phyloP scores from a whole-genome alignment of 352 stramenopile genomes.

The Thraustotheca clavata region DNA sequence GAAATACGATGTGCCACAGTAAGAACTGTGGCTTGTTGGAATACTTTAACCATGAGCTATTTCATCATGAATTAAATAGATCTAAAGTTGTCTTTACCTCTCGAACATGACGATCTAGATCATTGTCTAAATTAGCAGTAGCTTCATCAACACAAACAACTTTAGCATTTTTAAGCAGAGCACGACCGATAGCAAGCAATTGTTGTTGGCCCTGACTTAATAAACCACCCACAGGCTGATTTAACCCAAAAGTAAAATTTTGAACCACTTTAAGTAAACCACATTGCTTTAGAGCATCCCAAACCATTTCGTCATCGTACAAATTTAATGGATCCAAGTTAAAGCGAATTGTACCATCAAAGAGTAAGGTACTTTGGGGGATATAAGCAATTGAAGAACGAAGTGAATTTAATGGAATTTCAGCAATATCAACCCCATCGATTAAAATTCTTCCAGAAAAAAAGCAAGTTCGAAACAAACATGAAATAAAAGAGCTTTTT shows the following conservation, averaged over 20 bases:
- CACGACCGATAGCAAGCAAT: slow-evolving; percentile 64
- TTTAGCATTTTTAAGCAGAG: slow-evolving; percentile 83
- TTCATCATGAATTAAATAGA: background rate
- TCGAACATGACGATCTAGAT: slow-evolving; percentile 73
- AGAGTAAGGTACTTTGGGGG: slow-evolving; percentile 75
- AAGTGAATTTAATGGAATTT: slow-evolving; percentile 51
- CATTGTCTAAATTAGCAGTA: slow-evolving; percentile 85
- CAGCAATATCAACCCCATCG: slow-evolving; percentile 56
- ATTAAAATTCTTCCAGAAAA: slow-evolving; percentile 60
- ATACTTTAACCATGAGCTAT: slow-evolving; percentile 87
- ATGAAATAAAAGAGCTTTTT: slow-evolving; percentile 83
- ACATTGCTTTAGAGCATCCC: slow-evolving; percentile 41
- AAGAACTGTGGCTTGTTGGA: slow-evolving; percentile 90
- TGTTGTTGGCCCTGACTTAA: slow-evolving; percentile 73
- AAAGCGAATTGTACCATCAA: slow-evolving; percentile 66
- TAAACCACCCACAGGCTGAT: slow-evolving; percentile 30
- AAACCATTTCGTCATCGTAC: slow-evolving; percentile 44
- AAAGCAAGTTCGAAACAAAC: slow-evolving; percentile 61
- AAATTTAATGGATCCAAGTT: slow-evolving; percentile 69
- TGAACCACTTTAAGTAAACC: slow-evolving; percentile 38
- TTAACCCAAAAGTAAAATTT: slow-evolving; percentile 36
- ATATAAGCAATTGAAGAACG: slow-evolving; percentile 71
- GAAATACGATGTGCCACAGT: slow-evolving; percentile 96
- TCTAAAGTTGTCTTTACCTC: slow-evolving; percentile 18
- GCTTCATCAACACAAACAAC: slow-evolving; percentile 92